Base-by-base conservation (phyloP, 2,329 filamentous ascomycete genomes). In the Aspergillus transmontanensis region DNA sequence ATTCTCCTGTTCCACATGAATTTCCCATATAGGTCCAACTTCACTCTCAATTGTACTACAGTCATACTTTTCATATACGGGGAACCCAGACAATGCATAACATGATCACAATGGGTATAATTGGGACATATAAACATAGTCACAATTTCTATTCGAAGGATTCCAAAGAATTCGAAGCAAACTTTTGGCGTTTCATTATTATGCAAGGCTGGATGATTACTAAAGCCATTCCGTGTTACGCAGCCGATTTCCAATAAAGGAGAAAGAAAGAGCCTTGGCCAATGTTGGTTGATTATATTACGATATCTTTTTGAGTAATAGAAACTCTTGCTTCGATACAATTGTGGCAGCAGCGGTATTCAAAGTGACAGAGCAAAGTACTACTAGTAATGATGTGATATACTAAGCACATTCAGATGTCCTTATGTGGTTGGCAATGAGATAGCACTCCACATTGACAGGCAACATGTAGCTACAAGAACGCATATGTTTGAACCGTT, bases 401-500 rank as follows among this genome's bases (percentile, higher is more conserved):
- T 30, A 50, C 46, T 30, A 26, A 19, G 16, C 46, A 28, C 19
- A 10, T 32, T 6, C 60, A 36, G 64, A 57, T 65, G 60, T 51
- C 62, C 55, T 6, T 65, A 65, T 28, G 14, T 23, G 2, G 61
- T 51, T 11, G 59, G 60, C 0, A 60, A 55, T 26, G 34, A 26
- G 10, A 59, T 64, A 19, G 43, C 26, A 6, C 7, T 64, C 19
- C 46, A 60, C 21, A 2, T 65, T 26, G 41, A 50, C 26, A 50
- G 16, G 26, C 26, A 50, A 30, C 26, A 57, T 21, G 26, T 3
- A 32, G 65, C 58, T 43, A 64, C 6, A 36, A 63, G 67, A 41
- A 59, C 63, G n/a, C 34, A 64, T 23, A 41, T 65, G 23, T 66
- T 69, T 51, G 64, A 66, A 48, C 56, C 61, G 21, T 65, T 66